These are phyloP conservation scores for Tulasnella sp. DNA, from an alignment of 768 basidiomycete genomes.

Conservation along the genomic window DNA sequence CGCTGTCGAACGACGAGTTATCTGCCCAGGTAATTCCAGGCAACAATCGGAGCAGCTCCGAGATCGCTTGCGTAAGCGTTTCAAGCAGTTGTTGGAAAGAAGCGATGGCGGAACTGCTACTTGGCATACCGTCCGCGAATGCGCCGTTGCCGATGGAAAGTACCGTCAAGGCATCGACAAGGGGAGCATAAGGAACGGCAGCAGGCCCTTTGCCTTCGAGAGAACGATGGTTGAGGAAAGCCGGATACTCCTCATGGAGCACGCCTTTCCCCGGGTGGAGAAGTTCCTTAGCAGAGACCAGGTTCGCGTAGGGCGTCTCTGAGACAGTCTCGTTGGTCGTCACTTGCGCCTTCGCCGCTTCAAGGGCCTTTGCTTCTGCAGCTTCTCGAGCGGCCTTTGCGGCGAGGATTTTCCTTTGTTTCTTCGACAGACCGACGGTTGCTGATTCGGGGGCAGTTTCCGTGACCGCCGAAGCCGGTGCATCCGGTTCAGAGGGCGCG, in stretches of 20 bases:
- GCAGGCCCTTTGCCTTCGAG: constrained; percentile 73
- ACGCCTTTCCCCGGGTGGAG: constrained; percentile 62
- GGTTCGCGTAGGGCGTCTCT: constrained; percentile 34
- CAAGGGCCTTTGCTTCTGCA: constrained; percentile 30
- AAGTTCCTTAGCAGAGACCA: constrained; percentile 56
- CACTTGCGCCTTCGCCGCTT: constrained; percentile 32
- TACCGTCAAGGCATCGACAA: constrained; percentile 81
- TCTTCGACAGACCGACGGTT: constrained; percentile 36
- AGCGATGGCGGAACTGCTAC: constrained; percentile 82
- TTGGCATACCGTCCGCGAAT: constrained; percentile 76
- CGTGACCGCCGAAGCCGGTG: not conserved
- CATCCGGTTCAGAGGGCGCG: not conserved
- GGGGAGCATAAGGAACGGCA: constrained; percentile 77
- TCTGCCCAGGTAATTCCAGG: constrained; percentile 89
- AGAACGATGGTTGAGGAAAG: constrained; percentile 69
- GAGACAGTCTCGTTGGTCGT: constrained; percentile 36
- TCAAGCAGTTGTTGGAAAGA: constrained; percentile 86
- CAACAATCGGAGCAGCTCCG: constrained; percentile 75
- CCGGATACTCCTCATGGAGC: constrained; percentile 63
- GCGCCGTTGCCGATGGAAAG: constrained; percentile 73
- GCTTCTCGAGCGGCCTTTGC: constrained; percentile 35
- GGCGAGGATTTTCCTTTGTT: constrained; percentile 41
- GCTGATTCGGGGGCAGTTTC: not conserved
- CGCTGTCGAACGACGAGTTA: constrained; percentile 82
- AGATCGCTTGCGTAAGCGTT: constrained; percentile 85